These are phyloP conservation scores for Cytospora piceicola DNA, from an alignment of 2,329 filamentous ascomycete genomes.

Conservation along the genomic window DNA sequence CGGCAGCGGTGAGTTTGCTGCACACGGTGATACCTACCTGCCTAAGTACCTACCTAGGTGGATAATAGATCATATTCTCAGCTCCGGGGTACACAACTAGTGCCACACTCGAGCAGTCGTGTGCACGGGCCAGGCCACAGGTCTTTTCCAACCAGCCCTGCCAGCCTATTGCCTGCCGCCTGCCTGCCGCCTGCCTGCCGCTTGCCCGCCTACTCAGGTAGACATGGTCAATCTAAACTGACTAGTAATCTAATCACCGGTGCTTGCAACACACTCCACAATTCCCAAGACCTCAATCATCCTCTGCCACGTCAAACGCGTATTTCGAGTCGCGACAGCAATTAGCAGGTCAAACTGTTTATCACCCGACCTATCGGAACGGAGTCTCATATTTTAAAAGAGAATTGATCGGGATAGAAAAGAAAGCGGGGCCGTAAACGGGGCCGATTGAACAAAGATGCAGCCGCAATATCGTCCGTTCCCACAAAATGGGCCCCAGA, in stretches of 20 bases:
- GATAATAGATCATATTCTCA: too few relatives aligned
- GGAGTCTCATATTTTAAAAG: conserved; percentile 11
- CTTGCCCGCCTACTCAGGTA: too few relatives aligned
- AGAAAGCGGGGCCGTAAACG: conserved; percentile 17
- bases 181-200: background rate
- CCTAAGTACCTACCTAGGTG: too few relatives aligned
- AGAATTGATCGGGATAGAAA: conserved; percentile 5
- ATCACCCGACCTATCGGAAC: conserved; percentile 14
- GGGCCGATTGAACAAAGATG: conserved; percentile 45
- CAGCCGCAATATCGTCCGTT: conserved; percentile 57
- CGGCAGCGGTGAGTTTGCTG: too few relatives aligned
- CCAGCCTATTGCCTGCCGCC: background rate
- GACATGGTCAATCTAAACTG: background rate
- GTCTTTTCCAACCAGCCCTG: background rate
- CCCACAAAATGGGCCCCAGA: conserved; percentile 54
- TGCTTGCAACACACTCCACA: conserved; percentile 11
- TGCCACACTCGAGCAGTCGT: background rate
- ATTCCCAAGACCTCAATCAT: conserved; percentile 10
- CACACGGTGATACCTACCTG: too few relatives aligned
- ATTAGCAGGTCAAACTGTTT: background rate
- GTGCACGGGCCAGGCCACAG: background rate
- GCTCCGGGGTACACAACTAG: too few relatives aligned
- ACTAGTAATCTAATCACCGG: too few relatives aligned
- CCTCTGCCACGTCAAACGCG: conserved; percentile 27
- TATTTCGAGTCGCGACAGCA: conserved; percentile 18